Evolutionary conservation across 2,329 filamentous ascomycete species (phyloP), one percentile per base, ranked within the genome.

Genomic region (Ascochyta viciae-villosae): DNA sequence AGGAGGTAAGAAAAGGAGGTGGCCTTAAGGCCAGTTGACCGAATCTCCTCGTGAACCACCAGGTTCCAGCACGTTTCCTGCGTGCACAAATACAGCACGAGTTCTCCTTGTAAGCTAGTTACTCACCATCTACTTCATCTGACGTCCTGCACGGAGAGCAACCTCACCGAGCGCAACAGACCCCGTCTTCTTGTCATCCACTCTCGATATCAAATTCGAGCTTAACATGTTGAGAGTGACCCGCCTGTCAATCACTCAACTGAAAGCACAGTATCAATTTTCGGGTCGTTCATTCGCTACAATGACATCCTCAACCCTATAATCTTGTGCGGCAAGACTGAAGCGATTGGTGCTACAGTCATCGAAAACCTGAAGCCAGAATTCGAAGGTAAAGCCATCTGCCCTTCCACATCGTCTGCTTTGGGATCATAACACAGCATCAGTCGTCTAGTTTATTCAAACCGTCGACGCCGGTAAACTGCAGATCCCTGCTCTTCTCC

Each of bases 261-360:
- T 23, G 7, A 35, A 34, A 9, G 1, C 12, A 9, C 26, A 31
- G 23, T 16, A 9, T 12, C 15, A 6, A 4, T 9, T 23, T 26
- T 6, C 5, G 6, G 16, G 13, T 4, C 35, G 43, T 6, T 22
- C 29, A n/a, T 16, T 47, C 9, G 8, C 22, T 1, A 31, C 42
- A n/a, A 53, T 53, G 50, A n/a, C 37, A 16, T 16, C 8, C 8
- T 29, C 50, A 6, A 47, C 16, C 57, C 53, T 6, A 49, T 60
- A 10, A 40, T 60, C 6, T 29, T 60, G 1, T 60, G 57, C 31
- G 53, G 57, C 9, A 60, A 47, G 26, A 57, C 48, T 10, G 53
- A 57, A 37, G 38, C 41, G 22, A 54, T 57, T 13, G 57, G 34
- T 29, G 45, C 52, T 13, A 39, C 15, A 15, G 57, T 57, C 16